These are phyloP conservation scores for Naganishia vaughanmartiniae DNA, from an alignment of 768 basidiomycete species.

Conservation along the genomic window DNA sequence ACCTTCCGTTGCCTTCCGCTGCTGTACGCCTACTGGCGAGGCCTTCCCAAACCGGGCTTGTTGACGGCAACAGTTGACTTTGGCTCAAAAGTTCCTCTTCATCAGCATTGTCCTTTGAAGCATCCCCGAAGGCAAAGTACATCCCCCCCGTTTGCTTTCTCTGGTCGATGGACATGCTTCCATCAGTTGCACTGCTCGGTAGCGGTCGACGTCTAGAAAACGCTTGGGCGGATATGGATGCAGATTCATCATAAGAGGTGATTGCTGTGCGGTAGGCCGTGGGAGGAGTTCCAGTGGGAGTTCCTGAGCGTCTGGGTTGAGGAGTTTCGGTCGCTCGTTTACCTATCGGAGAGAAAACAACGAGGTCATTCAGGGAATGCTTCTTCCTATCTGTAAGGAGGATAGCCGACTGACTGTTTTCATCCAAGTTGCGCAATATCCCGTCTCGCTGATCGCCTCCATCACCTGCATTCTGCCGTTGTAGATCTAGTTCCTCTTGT, in stretches of 20 bases:
- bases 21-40: not conserved
- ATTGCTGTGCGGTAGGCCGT: slow-evolving; percentile 18
- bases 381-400: not conserved
- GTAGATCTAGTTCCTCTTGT: slow-evolving; percentile 22
- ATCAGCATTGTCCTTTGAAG: slow-evolving; percentile 6
- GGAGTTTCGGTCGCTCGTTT: not conserved
- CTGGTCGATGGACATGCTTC: slow-evolving; percentile 11
- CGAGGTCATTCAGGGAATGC: not conserved
- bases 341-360: not conserved
- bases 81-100: slow-evolving; percentile 13
- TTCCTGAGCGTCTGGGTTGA: slow-evolving; percentile 11
- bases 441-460: not conserved
- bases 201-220: slow-evolving; percentile 16
- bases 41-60: slow-evolving; percentile 17
- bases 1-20: slow-evolving; percentile 8
- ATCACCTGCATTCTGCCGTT: slow-evolving; percentile 19
- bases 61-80: slow-evolving; percentile 11
- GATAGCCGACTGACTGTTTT: not conserved
- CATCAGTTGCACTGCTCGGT: slow-evolving; percentile 14
- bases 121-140: slow-evolving; percentile 21
- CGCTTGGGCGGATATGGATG: slow-evolving; percentile 19
- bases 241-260: slow-evolving; percentile 20
- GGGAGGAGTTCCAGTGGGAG: slow-evolving; percentile 15
- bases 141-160: slow-evolving; percentile 15
- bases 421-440: not conserved